These are phyloP conservation scores for Hypomyces perniciosus DNA, from an alignment of 2,329 filamentous ascomycete genomes.

Conservation along the genomic window DNA sequence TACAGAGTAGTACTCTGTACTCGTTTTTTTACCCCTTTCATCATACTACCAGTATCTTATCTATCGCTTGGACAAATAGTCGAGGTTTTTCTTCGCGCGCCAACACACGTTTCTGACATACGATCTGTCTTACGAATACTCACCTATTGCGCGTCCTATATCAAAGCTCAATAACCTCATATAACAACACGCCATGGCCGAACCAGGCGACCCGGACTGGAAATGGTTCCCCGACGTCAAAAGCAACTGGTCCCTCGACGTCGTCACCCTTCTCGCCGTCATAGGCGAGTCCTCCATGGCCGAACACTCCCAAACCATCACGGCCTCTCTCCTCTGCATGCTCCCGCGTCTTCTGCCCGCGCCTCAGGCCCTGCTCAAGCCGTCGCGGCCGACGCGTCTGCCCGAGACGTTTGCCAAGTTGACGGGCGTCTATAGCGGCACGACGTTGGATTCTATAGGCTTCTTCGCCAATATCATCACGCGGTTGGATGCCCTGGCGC, in stretches of 20 bases:
- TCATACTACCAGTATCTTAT: too few species aligned
- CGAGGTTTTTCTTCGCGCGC: too few species aligned
- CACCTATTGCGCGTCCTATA: too few species aligned
- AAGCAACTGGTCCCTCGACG: slow-evolving; percentile 50
- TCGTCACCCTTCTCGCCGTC: slow-evolving; percentile 57
- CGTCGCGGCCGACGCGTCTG: slow-evolving; percentile 48
- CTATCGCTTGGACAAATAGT: too few species aligned
- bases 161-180: neutral
- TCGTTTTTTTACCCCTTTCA: too few species aligned
- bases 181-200: slow-evolving; percentile 18
- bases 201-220: slow-evolving; percentile 22
- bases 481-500: slow-evolving; percentile 42
- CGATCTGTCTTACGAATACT: neutral
- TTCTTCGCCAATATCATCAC: slow-evolving; percentile 59
- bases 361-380: slow-evolving; percentile 55
- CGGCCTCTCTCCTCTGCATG: slow-evolving; percentile 51
- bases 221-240: slow-evolving; percentile 40
- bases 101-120: too few species aligned
- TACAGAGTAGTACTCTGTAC: too few species aligned
- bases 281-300: slow-evolving; percentile 55
- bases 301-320: slow-evolving; percentile 53
- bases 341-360: slow-evolving; percentile 57
- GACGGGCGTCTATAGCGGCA: slow-evolving; percentile 53
- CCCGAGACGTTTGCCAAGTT: slow-evolving; percentile 50
- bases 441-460: slow-evolving; percentile 47